Conservation (phyloP, 768 basidiomycete genomes). For the Boletus pseudopeckii region DNA sequence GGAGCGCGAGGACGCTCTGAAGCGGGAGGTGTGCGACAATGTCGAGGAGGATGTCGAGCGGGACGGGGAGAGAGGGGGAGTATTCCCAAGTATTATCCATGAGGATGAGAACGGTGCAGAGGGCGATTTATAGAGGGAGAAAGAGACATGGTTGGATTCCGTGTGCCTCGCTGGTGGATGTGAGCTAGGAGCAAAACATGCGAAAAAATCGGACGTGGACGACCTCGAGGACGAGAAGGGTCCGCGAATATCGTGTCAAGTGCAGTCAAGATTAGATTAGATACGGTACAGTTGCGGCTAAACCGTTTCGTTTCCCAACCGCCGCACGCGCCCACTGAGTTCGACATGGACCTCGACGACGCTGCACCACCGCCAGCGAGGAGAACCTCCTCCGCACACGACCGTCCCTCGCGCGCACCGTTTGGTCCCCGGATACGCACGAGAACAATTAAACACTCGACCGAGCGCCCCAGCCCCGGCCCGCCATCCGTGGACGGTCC, state of each 20-base stretch:
- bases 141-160: background rate
- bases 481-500: background rate
- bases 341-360: conserved; percentile 21
- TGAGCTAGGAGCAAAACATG: background rate
- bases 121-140: background rate
- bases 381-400: conserved; percentile 12
- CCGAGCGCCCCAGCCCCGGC: conserved; percentile 1
- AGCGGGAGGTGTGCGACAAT: conserved; percentile 43
- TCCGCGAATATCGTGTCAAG: conserved; percentile 21
- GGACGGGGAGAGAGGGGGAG: conserved; percentile 30
- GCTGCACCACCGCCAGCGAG: background rate
- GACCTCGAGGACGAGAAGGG: background rate
- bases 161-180: background rate
- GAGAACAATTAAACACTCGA: conserved; percentile 5
- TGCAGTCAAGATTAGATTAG: conserved; percentile 16
- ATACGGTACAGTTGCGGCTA: background rate
- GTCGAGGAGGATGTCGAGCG: conserved; percentile 46
- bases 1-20: conserved; percentile 40
- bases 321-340: background rate
- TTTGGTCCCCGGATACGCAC: conserved; percentile 22
- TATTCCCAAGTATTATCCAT: conserved; percentile 6
- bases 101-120: background rate
- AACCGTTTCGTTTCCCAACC: background rate
- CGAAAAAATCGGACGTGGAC: conserved; percentile 22
- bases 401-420: conserved; percentile 24